Conservation (phyloP, 257 asterid genomes). For the Penstemon davidsonii region DNA sequence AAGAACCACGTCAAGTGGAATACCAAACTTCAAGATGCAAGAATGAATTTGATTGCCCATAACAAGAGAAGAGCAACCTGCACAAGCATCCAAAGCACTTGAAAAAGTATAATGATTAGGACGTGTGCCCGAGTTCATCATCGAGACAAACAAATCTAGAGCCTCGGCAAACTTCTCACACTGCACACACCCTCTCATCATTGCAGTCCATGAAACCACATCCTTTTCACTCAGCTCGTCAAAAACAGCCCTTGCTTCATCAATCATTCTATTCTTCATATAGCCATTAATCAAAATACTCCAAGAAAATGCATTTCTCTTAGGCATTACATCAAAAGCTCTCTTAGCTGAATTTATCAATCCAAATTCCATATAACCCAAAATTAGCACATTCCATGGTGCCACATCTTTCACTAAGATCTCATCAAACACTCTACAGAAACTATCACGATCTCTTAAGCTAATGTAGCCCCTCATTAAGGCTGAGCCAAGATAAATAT, state of each 20-base stretch:
- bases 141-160: constrained; percentile 46
- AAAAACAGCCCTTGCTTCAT: constrained; percentile 48
- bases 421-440: constrained; percentile 61
- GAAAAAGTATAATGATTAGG: constrained; percentile 77
- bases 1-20: constrained; percentile 57
- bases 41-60: constrained; percentile 63
- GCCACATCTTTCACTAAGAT: constrained; percentile 56
- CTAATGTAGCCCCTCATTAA: constrained; percentile 71
- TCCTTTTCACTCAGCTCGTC: constrained; percentile 46
- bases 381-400: constrained; percentile 67
- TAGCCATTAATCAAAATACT: constrained; percentile 69
- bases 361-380: constrained; percentile 72
- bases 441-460: constrained; percentile 38
- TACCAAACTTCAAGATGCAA: constrained; percentile 51
- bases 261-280: constrained; percentile 52
- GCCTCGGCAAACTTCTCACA: constrained; percentile 48
- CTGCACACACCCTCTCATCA: constrained; percentile 71
- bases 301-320: constrained; percentile 61
- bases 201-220: constrained; percentile 76
- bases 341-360: constrained; percentile 48
- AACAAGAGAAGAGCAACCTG: constrained; percentile 64
- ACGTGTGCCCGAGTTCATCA: constrained; percentile 51
- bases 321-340: constrained; percentile 57
- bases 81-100: constrained; percentile 61
- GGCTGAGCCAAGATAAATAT: constrained; percentile 65